Evolutionary conservation across 2,329 filamentous ascomycete genomes (phyloP), one percentile per base, ranked within the genome.

Genomic region (Cryphonectria nitschkei): DNA sequence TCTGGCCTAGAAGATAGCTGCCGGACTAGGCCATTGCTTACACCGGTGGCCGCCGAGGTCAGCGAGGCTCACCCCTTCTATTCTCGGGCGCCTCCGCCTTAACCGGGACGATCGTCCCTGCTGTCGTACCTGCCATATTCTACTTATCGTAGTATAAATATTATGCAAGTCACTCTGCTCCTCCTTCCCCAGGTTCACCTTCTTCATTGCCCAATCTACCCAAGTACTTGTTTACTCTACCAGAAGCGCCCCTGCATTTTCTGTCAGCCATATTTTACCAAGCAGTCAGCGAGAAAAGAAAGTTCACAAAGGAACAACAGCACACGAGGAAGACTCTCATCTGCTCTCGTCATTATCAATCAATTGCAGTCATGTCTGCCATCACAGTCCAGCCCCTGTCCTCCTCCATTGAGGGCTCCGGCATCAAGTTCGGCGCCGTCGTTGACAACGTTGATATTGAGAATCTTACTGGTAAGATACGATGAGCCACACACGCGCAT

Each of bases 391-490:
- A 81, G 32, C 82, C 83, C 13, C 75, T 85, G n/a, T 54, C 74
- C n/a, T 70, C 78, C 37, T 74, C 80, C 4, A 73, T 80, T 4
- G 74, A 78, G 61, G 79, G 77, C 54, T 84, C 84, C 34, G 76
- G 73, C 19, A 80, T 89, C 71, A 83, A 89, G 76, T 90, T 93
- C 69, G 90, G 90, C 1, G 90, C 88, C 13, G 78, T 86, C 37
- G 82, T 92, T 73, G 81, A 82, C 52, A 87, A 89, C 62, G 82
- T 86, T 52, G 85, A 92, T 75, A 80, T 92, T 56, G 88, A 92
- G 76, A 86, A 87, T 68, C 80, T 93, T 62, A 87, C 84, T 67
- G 87, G 88, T 90, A 85, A 83, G 85, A 79, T 64, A 32, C 32
- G 39, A 69, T 29, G 34, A 61, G 67, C 56, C 34, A 68, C 73